A percentile compares a stretch with the other conserved stretches of the same genome.
Evolutionary conservation across 2,329 filamentous ascomycete species (phyloP).

Genomic region (Apiospora pterosperma): DNA sequence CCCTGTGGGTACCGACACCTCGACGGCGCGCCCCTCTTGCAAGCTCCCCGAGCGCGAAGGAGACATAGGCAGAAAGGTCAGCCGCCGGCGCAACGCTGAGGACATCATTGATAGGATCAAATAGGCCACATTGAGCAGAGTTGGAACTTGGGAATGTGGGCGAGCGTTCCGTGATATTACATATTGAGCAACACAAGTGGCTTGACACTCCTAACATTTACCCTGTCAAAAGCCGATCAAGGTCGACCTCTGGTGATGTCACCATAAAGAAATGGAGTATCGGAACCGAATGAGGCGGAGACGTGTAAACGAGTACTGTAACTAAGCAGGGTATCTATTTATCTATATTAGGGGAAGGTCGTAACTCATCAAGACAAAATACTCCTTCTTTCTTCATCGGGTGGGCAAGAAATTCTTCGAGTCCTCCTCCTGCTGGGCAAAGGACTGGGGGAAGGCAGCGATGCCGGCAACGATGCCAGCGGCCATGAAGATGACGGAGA

Average conservation of each 20-base stretch:
- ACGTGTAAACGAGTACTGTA: neutral
- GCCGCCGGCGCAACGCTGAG: too few species aligned
- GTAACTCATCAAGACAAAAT: neutral
- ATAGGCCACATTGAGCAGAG: neutral
- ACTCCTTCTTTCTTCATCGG: constrained; percentile 3
- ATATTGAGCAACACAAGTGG: neutral
- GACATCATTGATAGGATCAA: neutral
- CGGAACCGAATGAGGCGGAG: neutral
- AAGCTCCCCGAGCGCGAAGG: too few species aligned
- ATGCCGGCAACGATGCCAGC: constrained; percentile 72
- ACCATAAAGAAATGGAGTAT: neutral
- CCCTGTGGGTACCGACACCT: too few species aligned
- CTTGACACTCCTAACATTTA: neutral
- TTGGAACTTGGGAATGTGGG: neutral
- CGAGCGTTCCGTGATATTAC: neutral
- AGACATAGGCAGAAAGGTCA: too few species aligned
- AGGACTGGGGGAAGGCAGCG: constrained; percentile 71
- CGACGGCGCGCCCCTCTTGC: too few species aligned
- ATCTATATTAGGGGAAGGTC: neutral
- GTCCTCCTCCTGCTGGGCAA: constrained; percentile 64
- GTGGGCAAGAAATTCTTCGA: constrained; percentile 63
- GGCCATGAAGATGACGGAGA: constrained; percentile 70
- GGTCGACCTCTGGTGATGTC: neutral
- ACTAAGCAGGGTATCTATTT: constrained; percentile 1
- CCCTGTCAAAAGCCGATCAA: neutral